phyloP scores from a whole-genome alignment of 495 filamentous ascomycete species.

The Lentithecium fluviatile region DNA sequence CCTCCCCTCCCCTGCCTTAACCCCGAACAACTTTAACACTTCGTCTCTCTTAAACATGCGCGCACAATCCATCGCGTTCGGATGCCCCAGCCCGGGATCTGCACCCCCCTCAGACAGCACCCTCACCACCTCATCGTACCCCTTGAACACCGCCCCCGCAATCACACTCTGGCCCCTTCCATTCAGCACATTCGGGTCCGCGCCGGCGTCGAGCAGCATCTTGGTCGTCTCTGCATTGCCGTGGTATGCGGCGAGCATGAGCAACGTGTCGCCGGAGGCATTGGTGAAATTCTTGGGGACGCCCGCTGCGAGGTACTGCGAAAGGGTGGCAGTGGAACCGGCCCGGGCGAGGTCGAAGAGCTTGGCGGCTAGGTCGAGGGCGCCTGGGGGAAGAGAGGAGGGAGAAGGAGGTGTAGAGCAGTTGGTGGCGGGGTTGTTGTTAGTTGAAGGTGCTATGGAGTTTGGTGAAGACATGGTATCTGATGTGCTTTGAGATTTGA shows the following conservation, averaged over 20 bases:
- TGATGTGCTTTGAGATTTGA: not conserved
- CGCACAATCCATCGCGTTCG: slow-evolving; percentile 44
- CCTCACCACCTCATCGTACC: slow-evolving; percentile 42
- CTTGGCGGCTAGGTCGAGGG: slow-evolving; percentile 45
- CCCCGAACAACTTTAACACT: slow-evolving; percentile 39
- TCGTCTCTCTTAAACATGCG: slow-evolving; percentile 44
- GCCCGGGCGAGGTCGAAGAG: slow-evolving; percentile 45
- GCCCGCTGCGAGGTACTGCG: slow-evolving; percentile 42
- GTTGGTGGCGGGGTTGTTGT: not conserved
- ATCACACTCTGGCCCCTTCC: slow-evolving; percentile 43
- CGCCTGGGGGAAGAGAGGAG: slow-evolving; percentile 41
- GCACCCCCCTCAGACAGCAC: slow-evolving; percentile 40
- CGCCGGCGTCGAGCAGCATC: slow-evolving; percentile 38
- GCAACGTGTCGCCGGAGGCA: slow-evolving; percentile 43
- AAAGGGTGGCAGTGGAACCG: slow-evolving; percentile 36
- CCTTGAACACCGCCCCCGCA: slow-evolving; percentile 49
- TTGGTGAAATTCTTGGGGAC: slow-evolving; percentile 48
- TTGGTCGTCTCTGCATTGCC: slow-evolving; percentile 38
- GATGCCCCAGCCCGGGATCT: slow-evolving; percentile 39
- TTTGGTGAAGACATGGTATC: not conserved
- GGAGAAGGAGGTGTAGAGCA: not conserved
- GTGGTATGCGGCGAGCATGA: slow-evolving; percentile 47
- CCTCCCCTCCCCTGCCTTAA: slow-evolving; percentile 19
- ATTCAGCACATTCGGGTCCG: slow-evolving; percentile 45
- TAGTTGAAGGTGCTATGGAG: not conserved